Percentiles rank a stretch among this genome's conserved stretches.
phyloP scores from a whole-genome alignment of 202 grass and related monocot species.

The Digitaria exilis region DNA sequence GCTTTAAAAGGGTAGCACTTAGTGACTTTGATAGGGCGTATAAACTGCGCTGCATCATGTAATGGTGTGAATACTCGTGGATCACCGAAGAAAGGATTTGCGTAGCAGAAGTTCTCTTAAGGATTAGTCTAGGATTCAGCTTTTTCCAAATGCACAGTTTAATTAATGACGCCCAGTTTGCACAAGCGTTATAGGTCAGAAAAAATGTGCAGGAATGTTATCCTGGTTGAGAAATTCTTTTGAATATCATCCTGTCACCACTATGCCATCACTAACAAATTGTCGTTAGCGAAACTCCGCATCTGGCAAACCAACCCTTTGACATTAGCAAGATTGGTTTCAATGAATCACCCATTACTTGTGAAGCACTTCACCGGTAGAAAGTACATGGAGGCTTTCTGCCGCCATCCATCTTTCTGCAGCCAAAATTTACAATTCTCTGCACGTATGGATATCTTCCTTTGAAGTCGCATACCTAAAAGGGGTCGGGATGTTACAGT shows the following conservation, averaged over 20 bases:
- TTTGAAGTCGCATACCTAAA: slow-evolving; percentile 71
- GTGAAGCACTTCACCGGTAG: slow-evolving; percentile 57
- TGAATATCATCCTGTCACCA: slow-evolving; percentile 16
- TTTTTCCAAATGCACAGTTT: slow-evolving; percentile 14
- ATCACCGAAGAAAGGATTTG: not conserved
- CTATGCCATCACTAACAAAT: slow-evolving; percentile 41
- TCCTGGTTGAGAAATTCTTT: slow-evolving; percentile 18
- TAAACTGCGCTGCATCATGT: not conserved
- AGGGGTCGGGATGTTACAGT: slow-evolving; percentile 61
- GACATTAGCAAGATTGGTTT: slow-evolving; percentile 44
- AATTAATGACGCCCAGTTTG: not conserved
- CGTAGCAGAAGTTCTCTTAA: not conserved
- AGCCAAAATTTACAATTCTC: slow-evolving; percentile 30
- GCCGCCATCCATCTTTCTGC: slow-evolving; percentile 41
- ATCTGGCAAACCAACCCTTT: slow-evolving; percentile 57
- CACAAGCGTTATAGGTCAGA: slow-evolving; percentile 6
- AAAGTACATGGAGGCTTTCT: slow-evolving; percentile 50
- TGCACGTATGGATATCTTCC: slow-evolving; percentile 37
- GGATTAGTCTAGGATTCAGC: slow-evolving; percentile 22
- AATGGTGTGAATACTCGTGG: not conserved
- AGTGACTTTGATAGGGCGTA: not conserved
- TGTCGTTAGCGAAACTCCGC: slow-evolving; percentile 47
- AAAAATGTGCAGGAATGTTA: slow-evolving; percentile 8
- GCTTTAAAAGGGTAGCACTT: not conserved
- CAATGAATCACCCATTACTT: slow-evolving; percentile 57